phyloP scores from a whole-genome alignment of 148 eudicot genomes.

The Heliamphora exappendiculata region DNA sequence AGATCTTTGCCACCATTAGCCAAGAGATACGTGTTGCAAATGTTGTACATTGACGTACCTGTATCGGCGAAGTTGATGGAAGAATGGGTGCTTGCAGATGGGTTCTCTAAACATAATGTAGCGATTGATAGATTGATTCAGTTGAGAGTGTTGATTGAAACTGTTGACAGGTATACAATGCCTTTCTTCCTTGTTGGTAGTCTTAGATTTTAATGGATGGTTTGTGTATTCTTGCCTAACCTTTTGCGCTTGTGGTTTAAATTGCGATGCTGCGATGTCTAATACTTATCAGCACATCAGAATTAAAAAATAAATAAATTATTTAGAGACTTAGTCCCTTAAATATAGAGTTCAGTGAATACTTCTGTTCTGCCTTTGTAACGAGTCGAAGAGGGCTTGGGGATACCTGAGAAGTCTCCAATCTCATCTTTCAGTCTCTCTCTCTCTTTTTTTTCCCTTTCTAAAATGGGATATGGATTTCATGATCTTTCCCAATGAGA shows the following conservation, averaged over 20 bases:
- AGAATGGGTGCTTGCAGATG: slow-evolving; percentile 90
- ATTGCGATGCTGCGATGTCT: not conserved
- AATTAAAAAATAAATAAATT: not conserved
- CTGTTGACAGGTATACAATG: slow-evolving; percentile 51
- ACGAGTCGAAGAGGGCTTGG: not conserved
- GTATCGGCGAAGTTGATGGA: slow-evolving; percentile 63
- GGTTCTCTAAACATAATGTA: slow-evolving; percentile 68
- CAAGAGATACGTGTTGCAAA: slow-evolving; percentile 70
- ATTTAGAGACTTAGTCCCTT: not conserved
- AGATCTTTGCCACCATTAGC: slow-evolving; percentile 92
- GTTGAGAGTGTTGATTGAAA: slow-evolving; percentile 59
- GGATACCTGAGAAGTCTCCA: not conserved
- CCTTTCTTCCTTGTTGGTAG: not conserved
- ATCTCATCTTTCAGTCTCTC: not conserved
- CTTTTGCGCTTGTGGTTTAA: not conserved
- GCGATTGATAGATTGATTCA: slow-evolving; percentile 82
- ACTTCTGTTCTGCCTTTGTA: not conserved
- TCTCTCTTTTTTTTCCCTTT: not conserved
- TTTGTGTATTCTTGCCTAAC: not conserved
- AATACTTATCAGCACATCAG: too few species aligned
- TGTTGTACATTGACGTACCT: slow-evolving; percentile 65
- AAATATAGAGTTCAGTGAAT: not conserved
- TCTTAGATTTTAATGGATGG: not conserved
- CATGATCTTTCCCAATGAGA: not conserved
- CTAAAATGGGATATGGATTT: not conserved